Conservation (phyloP, 768 basidiomycete species). For the Leccinum disarticulatum region DNA sequence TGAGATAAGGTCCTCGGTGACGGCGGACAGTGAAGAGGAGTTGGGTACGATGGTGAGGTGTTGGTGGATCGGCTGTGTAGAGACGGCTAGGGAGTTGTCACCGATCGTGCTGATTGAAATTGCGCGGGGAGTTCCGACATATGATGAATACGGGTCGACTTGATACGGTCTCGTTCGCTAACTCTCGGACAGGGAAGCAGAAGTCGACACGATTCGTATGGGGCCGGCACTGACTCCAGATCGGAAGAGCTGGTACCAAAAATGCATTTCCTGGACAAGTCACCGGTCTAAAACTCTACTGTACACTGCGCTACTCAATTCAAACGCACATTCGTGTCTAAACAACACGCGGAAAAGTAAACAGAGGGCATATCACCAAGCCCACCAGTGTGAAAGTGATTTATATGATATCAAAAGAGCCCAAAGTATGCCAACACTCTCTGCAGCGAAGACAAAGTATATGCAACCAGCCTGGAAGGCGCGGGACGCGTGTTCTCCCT, state of each 20-base stretch:
- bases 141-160: conserved; percentile 23
- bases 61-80: conserved; percentile 42
- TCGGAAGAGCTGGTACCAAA: background rate
- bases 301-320: too few species aligned
- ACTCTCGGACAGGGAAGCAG: conserved; percentile 45
- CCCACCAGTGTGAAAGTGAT: too few species aligned
- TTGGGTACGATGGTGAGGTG: conserved; percentile 57
- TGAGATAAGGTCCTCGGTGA: conserved; percentile 35
- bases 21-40: conserved; percentile 38
- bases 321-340: too few species aligned
- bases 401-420: too few species aligned
- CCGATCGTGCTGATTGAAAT: background rate
- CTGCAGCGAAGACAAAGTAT: too few species aligned
- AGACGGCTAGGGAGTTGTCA: conserved; percentile 36
- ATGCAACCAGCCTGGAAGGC: too few species aligned
- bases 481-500: too few species aligned
- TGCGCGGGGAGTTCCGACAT: background rate
- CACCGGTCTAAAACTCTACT: too few species aligned
- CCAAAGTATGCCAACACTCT: too few species aligned
- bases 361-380: too few species aligned
- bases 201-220: conserved; percentile 46
- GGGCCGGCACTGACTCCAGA: background rate
- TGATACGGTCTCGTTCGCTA: conserved; percentile 48
- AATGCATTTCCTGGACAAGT: too few species aligned
- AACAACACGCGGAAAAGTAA: too few species aligned